Evolutionary conservation across 768 basidiomycete species (phyloP).

Genomic region (Pulveroboletus ravenelii): DNA sequence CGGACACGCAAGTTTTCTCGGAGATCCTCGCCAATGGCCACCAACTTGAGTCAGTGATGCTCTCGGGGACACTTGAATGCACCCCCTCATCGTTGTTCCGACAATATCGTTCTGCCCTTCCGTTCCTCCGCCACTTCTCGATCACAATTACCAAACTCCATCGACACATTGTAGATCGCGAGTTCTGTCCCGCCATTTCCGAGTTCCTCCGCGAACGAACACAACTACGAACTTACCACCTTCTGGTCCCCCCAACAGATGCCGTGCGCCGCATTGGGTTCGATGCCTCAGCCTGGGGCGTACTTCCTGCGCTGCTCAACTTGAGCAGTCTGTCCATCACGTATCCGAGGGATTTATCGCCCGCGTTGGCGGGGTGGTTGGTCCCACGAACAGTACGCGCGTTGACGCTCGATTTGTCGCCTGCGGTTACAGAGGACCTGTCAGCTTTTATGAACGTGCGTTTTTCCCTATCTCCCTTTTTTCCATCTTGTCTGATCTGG

Average conservation of each 20-base stretch:
- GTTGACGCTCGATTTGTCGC: conserved; percentile 40
- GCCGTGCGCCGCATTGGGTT: conserved; percentile 53
- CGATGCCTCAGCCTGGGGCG: conserved; percentile 67
- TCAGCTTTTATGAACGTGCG: conserved; percentile 40
- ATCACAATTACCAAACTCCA: conserved; percentile 45
- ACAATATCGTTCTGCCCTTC: conserved; percentile 38
- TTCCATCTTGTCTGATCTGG: neutral
- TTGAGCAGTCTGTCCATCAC: conserved; percentile 55
- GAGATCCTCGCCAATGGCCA: conserved; percentile 58
- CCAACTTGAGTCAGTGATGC: conserved; percentile 57
- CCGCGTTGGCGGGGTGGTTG: conserved; percentile 63
- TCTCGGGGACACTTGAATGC: conserved; percentile 53
- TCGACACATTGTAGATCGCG: conserved; percentile 47
- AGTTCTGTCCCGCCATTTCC: conserved; percentile 64
- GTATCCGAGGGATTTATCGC: conserved; percentile 59
- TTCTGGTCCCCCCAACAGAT: conserved; percentile 41
- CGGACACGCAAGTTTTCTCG: conserved; percentile 46
- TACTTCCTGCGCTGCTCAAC: conserved; percentile 52
- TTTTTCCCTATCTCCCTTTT: neutral
- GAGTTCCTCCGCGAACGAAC: conserved; percentile 58
- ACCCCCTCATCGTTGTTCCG: conserved; percentile 49
- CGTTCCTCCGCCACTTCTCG: conserved; percentile 62
- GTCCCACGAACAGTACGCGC: conserved; percentile 52
- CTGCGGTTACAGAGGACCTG: conserved; percentile 37
- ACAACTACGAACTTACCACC: conserved; percentile 48